phyloP scores from a whole-genome alignment of 352 stramenopile genomes.

The Phytophthora cryptogea region DNA sequence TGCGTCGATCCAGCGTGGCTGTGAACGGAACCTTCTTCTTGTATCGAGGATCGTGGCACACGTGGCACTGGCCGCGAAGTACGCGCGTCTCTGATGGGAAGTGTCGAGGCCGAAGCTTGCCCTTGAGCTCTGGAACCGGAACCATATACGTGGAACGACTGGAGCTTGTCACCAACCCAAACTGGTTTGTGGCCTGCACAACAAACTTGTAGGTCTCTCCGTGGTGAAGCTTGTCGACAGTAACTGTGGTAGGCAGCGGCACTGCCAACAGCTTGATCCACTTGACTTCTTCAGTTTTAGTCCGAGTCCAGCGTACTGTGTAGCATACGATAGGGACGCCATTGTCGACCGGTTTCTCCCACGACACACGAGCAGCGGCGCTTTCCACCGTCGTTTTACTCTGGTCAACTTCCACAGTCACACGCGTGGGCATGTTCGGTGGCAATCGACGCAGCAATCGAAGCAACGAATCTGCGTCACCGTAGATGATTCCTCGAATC shows the following conservation, averaged over 20 bases:
- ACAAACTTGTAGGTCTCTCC: conserved; percentile 88
- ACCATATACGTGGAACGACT: conserved; percentile 89
- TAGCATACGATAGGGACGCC: conserved; percentile 85
- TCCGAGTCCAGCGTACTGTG: conserved; percentile 77
- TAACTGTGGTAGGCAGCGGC: conserved; percentile 66
- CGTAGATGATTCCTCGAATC: conserved; percentile 84
- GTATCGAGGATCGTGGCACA: conserved; percentile 66
- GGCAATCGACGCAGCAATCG: conserved; percentile 68
- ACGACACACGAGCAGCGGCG: conserved; percentile 69
- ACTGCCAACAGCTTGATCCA: conserved; percentile 77
- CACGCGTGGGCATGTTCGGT: conserved; percentile 81
- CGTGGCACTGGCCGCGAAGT: conserved; percentile 71
- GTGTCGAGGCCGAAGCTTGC: conserved; percentile 52
- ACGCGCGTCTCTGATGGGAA: conserved; percentile 35
- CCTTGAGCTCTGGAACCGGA: conserved; percentile 72
- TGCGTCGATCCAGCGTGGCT: conserved; percentile 64
- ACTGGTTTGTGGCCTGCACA: conserved; percentile 82
- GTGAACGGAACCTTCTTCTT: conserved; percentile 74
- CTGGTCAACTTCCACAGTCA: conserved; percentile 67
- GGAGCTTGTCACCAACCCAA: conserved; percentile 73
- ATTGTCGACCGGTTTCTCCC: conserved; percentile 81
- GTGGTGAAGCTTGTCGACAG: conserved; percentile 64
- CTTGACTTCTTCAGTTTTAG: conserved; percentile 77
- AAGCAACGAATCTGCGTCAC: conserved; percentile 77
- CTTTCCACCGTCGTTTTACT: conserved; percentile 60